Conservation (phyloP, 768 basidiomycete species). For the Suillus subaureus region DNA sequence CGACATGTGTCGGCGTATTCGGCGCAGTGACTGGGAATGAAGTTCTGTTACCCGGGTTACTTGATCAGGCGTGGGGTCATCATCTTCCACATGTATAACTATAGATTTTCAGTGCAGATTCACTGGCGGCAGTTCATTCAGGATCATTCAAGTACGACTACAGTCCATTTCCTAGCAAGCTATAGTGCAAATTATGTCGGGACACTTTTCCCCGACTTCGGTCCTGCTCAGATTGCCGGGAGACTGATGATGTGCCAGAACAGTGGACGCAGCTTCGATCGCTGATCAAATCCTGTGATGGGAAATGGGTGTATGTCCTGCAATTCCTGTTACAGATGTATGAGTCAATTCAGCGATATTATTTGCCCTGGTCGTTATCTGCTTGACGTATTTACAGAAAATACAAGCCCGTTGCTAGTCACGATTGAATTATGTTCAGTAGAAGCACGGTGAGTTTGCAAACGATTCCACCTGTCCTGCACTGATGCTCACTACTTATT, state of each 20-base stretch:
- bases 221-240: conserved; percentile 23
- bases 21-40: background rate
- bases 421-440: background rate
- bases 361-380: conserved; percentile 24
- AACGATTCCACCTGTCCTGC: too few species aligned
- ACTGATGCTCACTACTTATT: too few species aligned
- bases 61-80: background rate
- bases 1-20: background rate
- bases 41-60: background rate
- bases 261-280: conserved; percentile 33
- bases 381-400: conserved; percentile 22
- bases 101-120: background rate
- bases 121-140: background rate
- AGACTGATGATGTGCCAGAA: conserved; percentile 31
- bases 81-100: background rate
- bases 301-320: conserved; percentile 37
- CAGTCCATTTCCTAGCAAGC: background rate
- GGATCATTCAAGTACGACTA: background rate
- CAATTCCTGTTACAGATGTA: background rate
- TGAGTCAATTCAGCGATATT: conserved; percentile 25
- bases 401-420: conserved; percentile 18
- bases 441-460: too few species aligned
- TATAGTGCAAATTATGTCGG: conserved; percentile 28
- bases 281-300: conserved; percentile 37
- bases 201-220: conserved; percentile 42